phyloP scores from a whole-genome alignment of 179 eudicot genomes.

The Spergularia azorica region DNA sequence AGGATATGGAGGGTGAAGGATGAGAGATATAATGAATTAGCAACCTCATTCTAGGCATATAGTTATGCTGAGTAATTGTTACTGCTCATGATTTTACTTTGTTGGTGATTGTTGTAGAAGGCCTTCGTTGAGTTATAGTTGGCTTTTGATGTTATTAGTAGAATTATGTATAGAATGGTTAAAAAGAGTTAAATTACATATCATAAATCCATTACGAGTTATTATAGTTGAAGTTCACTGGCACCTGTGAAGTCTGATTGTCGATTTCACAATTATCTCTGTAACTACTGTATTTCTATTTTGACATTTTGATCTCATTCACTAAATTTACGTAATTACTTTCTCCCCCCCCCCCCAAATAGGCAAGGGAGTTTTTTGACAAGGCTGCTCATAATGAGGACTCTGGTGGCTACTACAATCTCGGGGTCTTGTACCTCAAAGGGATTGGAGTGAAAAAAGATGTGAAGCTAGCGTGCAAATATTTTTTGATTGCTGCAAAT shows the following conservation, averaged over 20 bases:
- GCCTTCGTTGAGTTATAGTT: neutral
- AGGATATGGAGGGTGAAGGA: neutral
- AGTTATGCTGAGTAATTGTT: neutral
- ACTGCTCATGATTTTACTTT: neutral
- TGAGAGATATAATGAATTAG: neutral
- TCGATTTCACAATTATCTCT: neutral
- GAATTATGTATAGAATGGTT: no score
- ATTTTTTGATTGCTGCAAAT: slow-evolving; percentile 67
- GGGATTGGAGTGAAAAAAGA: slow-evolving; percentile 86
- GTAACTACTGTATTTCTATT: neutral
- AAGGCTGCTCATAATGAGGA: slow-evolving; percentile 85
- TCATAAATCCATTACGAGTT: neutral
- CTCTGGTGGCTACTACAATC: slow-evolving; percentile 85
- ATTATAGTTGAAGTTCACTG: neutral
- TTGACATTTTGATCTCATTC: neutral
- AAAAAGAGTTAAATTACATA: neutral
- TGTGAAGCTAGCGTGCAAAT: slow-evolving; percentile 74
- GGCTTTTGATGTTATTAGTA: neutral
- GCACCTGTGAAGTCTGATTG: neutral
- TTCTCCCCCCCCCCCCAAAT: no score
- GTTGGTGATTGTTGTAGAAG: neutral
- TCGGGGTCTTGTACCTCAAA: slow-evolving; percentile 93
- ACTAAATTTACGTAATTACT: neutral
- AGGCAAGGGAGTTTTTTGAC: slow-evolving; percentile 95
- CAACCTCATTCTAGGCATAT: neutral